Percentiles rank a stretch among this genome's conserved stretches.
phyloP scores from a whole-genome alignment of 2,329 filamentous ascomycete species.

The Penicillium thymicola region DNA sequence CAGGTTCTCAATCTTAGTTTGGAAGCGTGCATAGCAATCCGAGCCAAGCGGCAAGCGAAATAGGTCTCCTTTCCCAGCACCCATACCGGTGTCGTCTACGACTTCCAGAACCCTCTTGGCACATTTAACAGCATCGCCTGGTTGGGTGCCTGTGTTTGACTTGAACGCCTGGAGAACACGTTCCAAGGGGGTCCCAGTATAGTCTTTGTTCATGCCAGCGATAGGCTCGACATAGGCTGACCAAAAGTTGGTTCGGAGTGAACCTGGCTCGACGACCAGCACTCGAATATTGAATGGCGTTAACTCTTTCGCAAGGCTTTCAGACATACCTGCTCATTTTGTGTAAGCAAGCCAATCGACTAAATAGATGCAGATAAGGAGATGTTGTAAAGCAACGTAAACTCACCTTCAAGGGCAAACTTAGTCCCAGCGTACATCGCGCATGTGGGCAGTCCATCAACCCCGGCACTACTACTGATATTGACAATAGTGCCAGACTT shows the following conservation, averaged over 20 bases:
- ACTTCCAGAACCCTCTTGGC: too few relatives aligned
- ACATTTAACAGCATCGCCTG: too few relatives aligned
- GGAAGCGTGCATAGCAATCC: neutral
- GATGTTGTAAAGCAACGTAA: neutral
- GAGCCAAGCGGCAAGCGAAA: too few relatives aligned
- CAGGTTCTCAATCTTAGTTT: neutral
- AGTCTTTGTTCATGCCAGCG: too few relatives aligned
- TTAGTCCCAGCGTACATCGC: neutral
- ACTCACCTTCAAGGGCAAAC: neutral
- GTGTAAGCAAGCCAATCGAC: neutral
- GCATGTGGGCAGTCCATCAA: neutral
- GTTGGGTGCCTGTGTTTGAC: too few relatives aligned
- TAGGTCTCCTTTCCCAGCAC: neutral
- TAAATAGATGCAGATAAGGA: neutral
- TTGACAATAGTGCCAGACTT: neutral
- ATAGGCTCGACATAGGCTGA: too few relatives aligned
- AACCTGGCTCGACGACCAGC: neutral
- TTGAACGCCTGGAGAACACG: too few relatives aligned
- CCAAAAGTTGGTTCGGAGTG: too few relatives aligned
- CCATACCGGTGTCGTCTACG: neutral
- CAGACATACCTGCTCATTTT: neutral
- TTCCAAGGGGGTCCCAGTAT: too few relatives aligned
- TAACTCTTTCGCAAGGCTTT: neutral
- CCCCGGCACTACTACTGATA: neutral
- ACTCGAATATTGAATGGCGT: neutral